These are phyloP conservation scores for Carex myosuroides DNA, from an alignment of 176 grass and related monocot species.

Conservation along the genomic window DNA sequence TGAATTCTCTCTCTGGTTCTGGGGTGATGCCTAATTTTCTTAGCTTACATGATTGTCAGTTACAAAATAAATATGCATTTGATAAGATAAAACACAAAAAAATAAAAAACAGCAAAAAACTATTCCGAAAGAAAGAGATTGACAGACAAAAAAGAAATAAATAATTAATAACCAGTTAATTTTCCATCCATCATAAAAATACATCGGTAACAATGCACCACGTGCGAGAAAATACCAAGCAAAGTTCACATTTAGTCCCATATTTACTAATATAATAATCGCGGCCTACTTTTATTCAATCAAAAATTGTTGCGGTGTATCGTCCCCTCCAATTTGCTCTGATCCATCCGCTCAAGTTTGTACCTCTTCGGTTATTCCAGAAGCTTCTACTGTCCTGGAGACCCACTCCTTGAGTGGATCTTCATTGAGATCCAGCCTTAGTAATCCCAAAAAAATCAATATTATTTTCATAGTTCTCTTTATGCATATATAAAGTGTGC, in stretches of 20 bases:
- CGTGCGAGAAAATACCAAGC: conserved; percentile 8
- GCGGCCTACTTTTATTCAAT: conserved; percentile 55
- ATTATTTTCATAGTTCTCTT: too few relatives aligned
- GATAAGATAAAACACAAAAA: background rate
- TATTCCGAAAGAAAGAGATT: background rate
- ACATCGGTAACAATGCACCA: background rate
- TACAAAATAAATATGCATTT: background rate
- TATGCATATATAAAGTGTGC: too few relatives aligned
- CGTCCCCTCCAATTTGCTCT: conserved; percentile 38
- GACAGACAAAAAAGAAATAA: background rate
- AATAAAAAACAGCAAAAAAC: background rate
- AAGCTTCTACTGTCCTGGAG: conserved; percentile 58
- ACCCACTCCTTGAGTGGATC: conserved; percentile 95
- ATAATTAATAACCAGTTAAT: background rate
- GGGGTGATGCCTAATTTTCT: background rate
- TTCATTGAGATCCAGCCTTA: conserved; percentile 94
- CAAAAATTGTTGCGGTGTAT: conserved; percentile 72
- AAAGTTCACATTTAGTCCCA: background rate
- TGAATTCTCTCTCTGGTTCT: background rate
- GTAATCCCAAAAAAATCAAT: conserved; percentile 31
- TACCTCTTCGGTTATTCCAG: conserved; percentile 57
- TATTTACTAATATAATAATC: background rate
- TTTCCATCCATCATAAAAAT: background rate
- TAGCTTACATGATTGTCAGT: background rate
- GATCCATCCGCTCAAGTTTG: conserved; percentile 23